Evolutionary conservation across 2,329 filamentous ascomycete genomes (phyloP).

Genomic region (Leptoxyphium fumago): DNA sequence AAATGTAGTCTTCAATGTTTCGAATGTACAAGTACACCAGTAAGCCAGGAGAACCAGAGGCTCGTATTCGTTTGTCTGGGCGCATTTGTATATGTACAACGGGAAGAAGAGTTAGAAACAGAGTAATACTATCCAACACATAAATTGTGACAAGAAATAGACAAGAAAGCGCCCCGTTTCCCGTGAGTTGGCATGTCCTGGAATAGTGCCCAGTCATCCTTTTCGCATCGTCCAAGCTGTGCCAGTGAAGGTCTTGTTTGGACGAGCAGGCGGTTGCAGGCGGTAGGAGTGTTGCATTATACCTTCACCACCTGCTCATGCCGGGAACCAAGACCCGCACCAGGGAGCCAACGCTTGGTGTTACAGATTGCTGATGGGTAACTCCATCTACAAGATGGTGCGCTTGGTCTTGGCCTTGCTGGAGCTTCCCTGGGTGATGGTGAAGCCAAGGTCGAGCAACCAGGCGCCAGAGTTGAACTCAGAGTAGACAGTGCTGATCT

Average conservation of each 20-base stretch:
- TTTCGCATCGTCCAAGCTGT: background rate
- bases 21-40: background rate
- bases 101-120: too few species aligned
- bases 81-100: too few species aligned
- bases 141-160: background rate
- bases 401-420: background rate
- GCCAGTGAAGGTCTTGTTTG: background rate
- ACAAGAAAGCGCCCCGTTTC: background rate
- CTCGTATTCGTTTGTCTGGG: too few species aligned
- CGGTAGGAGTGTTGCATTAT: too few species aligned
- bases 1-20: background rate
- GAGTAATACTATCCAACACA: too few species aligned
- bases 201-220: background rate
- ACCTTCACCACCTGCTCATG: background rate
- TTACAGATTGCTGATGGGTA: too few species aligned
- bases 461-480: conserved; percentile 21
- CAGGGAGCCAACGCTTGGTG: too few species aligned
- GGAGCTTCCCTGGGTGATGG: background rate
- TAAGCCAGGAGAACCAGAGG: too few species aligned
- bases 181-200: background rate
- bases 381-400: background rate
- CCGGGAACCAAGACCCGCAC: too few species aligned
- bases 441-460: conserved; percentile 13
- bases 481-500: conserved; percentile 16
- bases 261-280: background rate